Evolutionary conservation across 139 green algal species (phyloP), one percentile per base, ranked within the genome.

Genomic region (Nannochloris sp.): DNA sequence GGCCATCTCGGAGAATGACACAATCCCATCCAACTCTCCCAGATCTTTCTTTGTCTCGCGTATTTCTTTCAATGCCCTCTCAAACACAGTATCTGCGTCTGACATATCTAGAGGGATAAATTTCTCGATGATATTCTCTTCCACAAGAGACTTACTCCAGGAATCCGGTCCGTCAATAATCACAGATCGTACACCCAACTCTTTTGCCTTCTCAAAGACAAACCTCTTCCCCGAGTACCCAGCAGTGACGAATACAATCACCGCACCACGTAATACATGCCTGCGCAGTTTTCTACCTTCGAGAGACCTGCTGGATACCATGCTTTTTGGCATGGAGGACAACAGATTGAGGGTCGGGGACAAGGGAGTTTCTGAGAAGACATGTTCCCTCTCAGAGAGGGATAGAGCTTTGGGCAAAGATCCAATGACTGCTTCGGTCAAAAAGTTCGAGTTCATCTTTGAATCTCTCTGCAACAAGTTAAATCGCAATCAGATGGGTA

Each of bases 1-100:
- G 2, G 89, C 88, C 67, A 95, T 80, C 73, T 96, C 89, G 46
- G 82, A 93, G 67, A 95, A 96, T 57, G 83, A 94, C 64, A 70
- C 73, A 11, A 96, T 64, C 49, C 88, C 89, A 63, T 95, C 88
- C 49, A 95, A 58, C 44, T 87, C 76, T 2, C 84, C 86, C 5
- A 91, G 36, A 26, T 83, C 76, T 70, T 78, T 67, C 28, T 70
- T 71, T 28, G 80, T 56, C 5, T 74, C 66, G 17, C 76, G 62
- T 46, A 81, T 71, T 49, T 73, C 79, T 20, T 84, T 65, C 14
- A 89, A 30, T 77, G 77, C 87, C 50, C 75, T 75, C 33, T 95
- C 88, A 67, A 89, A 92, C 2, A 92, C 80, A 33, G 83, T 83
- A 20, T 89, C 82, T 3, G 77, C 71, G 40, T 95, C 84, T 30